Evolutionary conservation across 768 basidiomycete genomes (phyloP).

Genomic region (Daedalea quercina): DNA sequence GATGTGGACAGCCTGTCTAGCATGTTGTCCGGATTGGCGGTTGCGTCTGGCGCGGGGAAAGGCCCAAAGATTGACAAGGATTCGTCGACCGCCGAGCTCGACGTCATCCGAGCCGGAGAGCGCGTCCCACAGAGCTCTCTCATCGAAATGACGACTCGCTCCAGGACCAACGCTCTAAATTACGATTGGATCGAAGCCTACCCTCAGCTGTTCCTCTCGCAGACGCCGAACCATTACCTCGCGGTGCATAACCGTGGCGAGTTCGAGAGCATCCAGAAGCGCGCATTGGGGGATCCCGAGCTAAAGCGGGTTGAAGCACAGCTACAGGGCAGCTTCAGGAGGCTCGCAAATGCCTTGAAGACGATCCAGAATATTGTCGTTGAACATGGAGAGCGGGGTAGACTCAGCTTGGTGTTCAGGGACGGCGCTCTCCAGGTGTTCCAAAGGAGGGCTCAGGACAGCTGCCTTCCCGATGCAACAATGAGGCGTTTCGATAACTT

Average conservation of each 20-base stretch:
- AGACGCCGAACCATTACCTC: constrained; percentile 54
- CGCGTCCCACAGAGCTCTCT: constrained; percentile 30
- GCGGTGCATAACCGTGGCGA: constrained; percentile 49
- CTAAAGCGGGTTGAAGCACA: constrained; percentile 16
- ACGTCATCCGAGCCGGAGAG: constrained; percentile 19
- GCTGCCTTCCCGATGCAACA: constrained; percentile 39
- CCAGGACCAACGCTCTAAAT: constrained; percentile 7
- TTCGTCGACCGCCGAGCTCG: constrained; percentile 9
- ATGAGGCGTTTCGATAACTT: constrained; percentile 21
- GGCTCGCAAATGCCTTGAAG: constrained; percentile 21
- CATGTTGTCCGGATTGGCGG: constrained; percentile 11
- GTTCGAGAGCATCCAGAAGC: constrained; percentile 45
- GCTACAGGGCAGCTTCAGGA: constrained; percentile 25
- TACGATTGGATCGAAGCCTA: constrained; percentile 55
- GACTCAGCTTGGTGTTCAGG: constrained; percentile 50
- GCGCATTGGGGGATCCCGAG: constrained; percentile 19
- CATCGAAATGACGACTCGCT: constrained; percentile 23
- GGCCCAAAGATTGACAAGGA: not conserved
- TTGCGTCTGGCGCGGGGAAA: not conserved
- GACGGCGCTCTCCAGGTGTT: constrained; percentile 40
- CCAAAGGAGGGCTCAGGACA: constrained; percentile 35
- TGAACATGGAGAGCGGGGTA: constrained; percentile 43
- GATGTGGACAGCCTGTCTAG: constrained; percentile 17
- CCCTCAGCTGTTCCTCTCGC: constrained; percentile 64
- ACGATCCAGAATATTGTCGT: constrained; percentile 42